Percentiles rank a stretch among this genome's conserved stretches.
Evolutionary conservation across 768 basidiomycete species (phyloP).

Genomic region (Mycena olivaceomarginata): DNA sequence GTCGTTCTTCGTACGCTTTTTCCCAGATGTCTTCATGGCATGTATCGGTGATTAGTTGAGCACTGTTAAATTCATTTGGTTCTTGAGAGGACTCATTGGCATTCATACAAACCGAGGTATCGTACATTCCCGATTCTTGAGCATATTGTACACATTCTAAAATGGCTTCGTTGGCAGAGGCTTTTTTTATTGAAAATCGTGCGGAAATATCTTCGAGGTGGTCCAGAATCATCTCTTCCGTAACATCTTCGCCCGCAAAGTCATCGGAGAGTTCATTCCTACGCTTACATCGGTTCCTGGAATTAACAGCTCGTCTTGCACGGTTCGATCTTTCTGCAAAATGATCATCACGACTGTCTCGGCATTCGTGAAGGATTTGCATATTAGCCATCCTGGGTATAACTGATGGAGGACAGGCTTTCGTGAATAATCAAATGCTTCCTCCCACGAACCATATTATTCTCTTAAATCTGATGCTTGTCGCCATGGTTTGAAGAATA

Average conservation of each 20-base stretch:
- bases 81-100: no score
- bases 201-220: constrained; percentile 1
- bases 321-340: no score
- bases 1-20: no score
- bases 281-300: no score
- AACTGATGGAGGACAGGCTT: not conserved
- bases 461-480: not conserved
- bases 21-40: not conserved
- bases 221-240: constrained; percentile 12
- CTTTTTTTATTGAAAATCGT: not conserved
- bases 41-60: not conserved
- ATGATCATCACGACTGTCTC: no score
- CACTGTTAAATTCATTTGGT: not conserved
- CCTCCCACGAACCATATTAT: not conserved
- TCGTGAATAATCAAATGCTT: not conserved
- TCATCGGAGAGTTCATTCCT: not conserved
- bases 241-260: not conserved
- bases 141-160: constrained; percentile 1
- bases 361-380: no score
- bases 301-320: no score
- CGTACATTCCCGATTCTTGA: not conserved
- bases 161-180: not conserved
- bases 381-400: not conserved
- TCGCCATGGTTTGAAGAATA: not conserved
- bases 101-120: no score